phyloP scores from a whole-genome alignment of 148 eudicot species.

The Linanthus parryae region DNA sequence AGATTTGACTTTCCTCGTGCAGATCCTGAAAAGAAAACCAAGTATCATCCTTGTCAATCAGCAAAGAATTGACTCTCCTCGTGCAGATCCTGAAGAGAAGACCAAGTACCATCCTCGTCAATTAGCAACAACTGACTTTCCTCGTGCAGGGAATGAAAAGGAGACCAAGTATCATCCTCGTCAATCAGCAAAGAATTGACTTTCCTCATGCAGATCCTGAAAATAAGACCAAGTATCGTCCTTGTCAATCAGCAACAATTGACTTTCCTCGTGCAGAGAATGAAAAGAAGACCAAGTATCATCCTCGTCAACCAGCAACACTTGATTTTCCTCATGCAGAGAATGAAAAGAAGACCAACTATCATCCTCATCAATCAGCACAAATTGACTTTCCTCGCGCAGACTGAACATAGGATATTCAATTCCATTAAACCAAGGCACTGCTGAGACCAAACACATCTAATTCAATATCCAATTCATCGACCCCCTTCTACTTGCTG shows the following conservation, averaged over 20 bases:
- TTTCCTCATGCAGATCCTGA: too few species aligned
- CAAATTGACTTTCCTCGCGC: constrained; percentile 12
- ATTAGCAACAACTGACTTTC: too few species aligned
- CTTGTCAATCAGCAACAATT: too few species aligned
- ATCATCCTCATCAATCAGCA: constrained; percentile 15
- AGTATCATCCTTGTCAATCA: constrained; percentile 13
- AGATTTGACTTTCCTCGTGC: too few species aligned
- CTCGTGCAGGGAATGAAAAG: too few species aligned
- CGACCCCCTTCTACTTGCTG: constrained; percentile 12
- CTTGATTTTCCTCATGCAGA: too few species aligned
- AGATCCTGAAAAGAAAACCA: constrained; percentile 11
- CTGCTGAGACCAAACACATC: constrained; percentile 7
- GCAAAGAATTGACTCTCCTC: too few species aligned
- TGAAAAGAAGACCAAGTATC: constrained; percentile 10
- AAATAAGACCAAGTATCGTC: constrained; percentile 8
- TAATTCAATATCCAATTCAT: constrained; percentile 2
- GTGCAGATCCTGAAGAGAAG: constrained; percentile 10
- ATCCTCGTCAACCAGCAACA: too few species aligned
- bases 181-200: too few species aligned
- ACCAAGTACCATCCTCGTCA: constrained; percentile 16
- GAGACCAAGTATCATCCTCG: constrained; percentile 14
- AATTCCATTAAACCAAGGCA: constrained; percentile 15
- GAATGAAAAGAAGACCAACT: constrained; percentile 12
- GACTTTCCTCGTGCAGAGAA: too few species aligned
- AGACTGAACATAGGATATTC: constrained; percentile 11